Evolutionary conservation across 257 asterid genomes (phyloP).

Genomic region (Gynochthodes officinalis): DNA sequence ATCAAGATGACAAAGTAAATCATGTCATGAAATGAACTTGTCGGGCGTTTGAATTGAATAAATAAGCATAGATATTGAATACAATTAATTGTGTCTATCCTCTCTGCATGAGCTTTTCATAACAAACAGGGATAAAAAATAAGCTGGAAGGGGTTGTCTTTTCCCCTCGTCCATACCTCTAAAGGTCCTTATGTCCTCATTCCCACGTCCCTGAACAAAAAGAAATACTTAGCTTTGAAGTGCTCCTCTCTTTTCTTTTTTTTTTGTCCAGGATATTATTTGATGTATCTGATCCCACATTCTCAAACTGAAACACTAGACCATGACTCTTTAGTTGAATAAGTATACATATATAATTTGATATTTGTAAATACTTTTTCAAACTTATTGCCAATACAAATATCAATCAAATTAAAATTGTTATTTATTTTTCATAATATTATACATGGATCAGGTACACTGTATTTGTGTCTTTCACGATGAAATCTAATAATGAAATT

Average conservation of each 20-base stretch:
- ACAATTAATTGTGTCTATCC: slow-evolving; percentile 2
- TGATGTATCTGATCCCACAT: background rate
- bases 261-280: too few species aligned
- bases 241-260: too few species aligned
- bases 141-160: background rate
- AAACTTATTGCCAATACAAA: too few species aligned
- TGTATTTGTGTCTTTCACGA: too few species aligned
- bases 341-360: too few species aligned
- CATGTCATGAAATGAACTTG: slow-evolving; percentile 4
- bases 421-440: too few species aligned
- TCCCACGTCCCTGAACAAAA: background rate
- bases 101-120: background rate
- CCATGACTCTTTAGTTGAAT: too few species aligned
- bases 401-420: too few species aligned
- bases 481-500: too few species aligned
- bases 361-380: too few species aligned
- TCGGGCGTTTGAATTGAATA: background rate
- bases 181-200: background rate
- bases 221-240: background rate
- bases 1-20: background rate
- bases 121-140: background rate
- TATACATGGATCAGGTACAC: too few species aligned
- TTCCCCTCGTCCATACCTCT: background rate
- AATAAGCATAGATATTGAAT: background rate
- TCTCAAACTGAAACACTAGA: too few species aligned